Conservation (phyloP, 176 grass and related monocot species). For the Oryza rufipogon region DNA sequence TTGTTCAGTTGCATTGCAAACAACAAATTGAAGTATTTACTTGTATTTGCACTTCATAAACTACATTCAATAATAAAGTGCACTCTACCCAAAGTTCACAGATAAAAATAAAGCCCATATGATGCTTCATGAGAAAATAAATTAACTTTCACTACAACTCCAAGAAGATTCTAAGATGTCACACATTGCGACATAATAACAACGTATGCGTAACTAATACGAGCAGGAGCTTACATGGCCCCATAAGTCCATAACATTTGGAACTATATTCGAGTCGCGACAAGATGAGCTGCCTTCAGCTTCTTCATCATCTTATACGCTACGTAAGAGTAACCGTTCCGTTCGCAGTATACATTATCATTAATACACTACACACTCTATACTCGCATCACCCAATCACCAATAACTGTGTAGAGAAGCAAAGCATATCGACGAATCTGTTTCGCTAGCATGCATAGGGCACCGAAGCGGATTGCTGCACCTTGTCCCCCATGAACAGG, state of each 20-base stretch:
- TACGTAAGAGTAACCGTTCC: background rate
- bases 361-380: background rate
- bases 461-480: background rate
- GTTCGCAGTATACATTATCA: background rate
- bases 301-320: background rate
- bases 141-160: background rate
- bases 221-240: background rate
- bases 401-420: background rate
- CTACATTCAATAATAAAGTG: conserved; percentile 6
- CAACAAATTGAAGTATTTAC: background rate
- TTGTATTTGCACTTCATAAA: conserved; percentile 2
- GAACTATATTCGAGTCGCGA: background rate
- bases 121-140: background rate
- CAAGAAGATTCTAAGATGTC: background rate
- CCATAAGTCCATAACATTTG: background rate
- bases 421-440: background rate
- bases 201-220: conserved; percentile 11
- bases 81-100: background rate
- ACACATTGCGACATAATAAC: background rate
- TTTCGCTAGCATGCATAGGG: background rate
- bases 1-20: background rate
- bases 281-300: conserved; percentile 27
- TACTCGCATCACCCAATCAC: conserved; percentile 7
- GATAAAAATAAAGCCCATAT: background rate
- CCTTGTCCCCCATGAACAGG: background rate